Conservation (phyloP, 345 rosid species). For the Camelina hispida region DNA sequence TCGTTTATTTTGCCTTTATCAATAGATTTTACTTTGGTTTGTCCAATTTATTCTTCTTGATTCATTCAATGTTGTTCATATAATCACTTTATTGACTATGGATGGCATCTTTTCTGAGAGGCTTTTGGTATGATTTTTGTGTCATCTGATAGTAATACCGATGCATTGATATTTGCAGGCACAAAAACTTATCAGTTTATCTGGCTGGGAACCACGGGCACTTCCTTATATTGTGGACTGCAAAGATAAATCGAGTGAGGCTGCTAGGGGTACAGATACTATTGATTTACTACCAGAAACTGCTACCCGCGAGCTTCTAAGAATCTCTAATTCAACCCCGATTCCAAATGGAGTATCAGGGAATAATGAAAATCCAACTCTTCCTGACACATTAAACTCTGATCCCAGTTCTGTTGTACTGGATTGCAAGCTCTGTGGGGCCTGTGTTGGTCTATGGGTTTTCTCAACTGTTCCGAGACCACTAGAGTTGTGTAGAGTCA, state of each 20-base stretch:
- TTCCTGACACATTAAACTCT: slow-evolving; percentile 47
- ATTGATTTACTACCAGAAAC: slow-evolving; percentile 47
- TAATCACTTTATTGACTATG: background rate
- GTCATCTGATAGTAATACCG: slow-evolving; percentile 15
- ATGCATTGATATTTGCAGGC: slow-evolving; percentile 61
- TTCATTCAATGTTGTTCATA: background rate
- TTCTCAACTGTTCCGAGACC: slow-evolving; percentile 68
- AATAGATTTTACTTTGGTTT: background rate
- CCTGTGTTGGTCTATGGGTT: slow-evolving; percentile 93
- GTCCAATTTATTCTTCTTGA: background rate
- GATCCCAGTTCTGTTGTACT: slow-evolving; percentile 84
- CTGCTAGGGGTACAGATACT: slow-evolving; percentile 43
- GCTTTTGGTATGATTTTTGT: slow-evolving; percentile 10
- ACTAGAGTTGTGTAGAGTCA: slow-evolving; percentile 72
- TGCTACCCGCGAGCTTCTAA: slow-evolving; percentile 48
- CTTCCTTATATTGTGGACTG: slow-evolving; percentile 81
- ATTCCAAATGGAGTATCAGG: slow-evolving; percentile 43
- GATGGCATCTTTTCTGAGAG: slow-evolving; percentile 3
- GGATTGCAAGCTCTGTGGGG: slow-evolving; percentile 95
- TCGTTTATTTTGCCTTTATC: slow-evolving; percentile 5
- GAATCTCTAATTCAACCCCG: slow-evolving; percentile 37
- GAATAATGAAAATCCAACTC: slow-evolving; percentile 42
- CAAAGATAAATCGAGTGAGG: slow-evolving; percentile 52
- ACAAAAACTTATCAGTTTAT: slow-evolving; percentile 70
- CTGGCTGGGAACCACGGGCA: slow-evolving; percentile 93